Percentiles rank a stretch among this genome's conserved stretches.
Evolutionary conservation across 2,329 filamentous ascomycete genomes (phyloP).

Genomic region (Fusarium chlamydosporum): DNA sequence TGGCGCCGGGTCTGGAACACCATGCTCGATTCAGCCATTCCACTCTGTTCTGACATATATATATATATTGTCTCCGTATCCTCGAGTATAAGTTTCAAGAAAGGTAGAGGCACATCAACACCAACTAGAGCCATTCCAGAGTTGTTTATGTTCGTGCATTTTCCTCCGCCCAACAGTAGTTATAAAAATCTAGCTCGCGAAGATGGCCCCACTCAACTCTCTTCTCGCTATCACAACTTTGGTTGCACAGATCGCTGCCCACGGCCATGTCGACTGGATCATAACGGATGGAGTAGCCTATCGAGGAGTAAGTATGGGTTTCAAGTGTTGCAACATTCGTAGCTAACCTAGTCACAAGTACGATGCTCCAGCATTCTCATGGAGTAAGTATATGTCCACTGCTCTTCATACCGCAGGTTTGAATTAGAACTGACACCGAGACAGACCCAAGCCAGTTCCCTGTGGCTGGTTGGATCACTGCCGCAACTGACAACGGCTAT

Average conservation of each 20-base stretch:
- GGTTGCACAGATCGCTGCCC: conserved; percentile 18
- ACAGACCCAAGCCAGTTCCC: conserved; percentile 27
- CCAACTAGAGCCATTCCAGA: no score
- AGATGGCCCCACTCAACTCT: conserved; percentile 19
- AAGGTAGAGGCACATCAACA: not conserved
- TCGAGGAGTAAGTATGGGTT: conserved; percentile 9
- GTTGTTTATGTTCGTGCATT: not conserved
- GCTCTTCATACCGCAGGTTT: not conserved
- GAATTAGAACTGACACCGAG: conserved; percentile 18
- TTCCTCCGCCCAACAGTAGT: not conserved
- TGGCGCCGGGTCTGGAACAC: conserved; percentile 23
- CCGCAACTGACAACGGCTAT: conserved; percentile 63
- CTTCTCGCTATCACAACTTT: conserved; percentile 10
- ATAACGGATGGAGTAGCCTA: conserved; percentile 44
- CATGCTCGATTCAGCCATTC: conserved; percentile 20
- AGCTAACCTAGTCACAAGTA: conserved; percentile 12
- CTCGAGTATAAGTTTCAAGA: no score
- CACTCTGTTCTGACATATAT: conserved; percentile 5
- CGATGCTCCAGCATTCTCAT: conserved; percentile 32
- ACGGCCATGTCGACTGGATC: conserved; percentile 49
- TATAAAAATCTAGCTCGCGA: not conserved
- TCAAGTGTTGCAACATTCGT: no score
- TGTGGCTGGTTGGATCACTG: conserved; percentile 46
- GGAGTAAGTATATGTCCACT: not conserved
- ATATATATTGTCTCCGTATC: not conserved